These are phyloP conservation scores for Daldinia sp. DNA, from an alignment of 2,329 filamentous ascomycete species.

Conservation along the genomic window DNA sequence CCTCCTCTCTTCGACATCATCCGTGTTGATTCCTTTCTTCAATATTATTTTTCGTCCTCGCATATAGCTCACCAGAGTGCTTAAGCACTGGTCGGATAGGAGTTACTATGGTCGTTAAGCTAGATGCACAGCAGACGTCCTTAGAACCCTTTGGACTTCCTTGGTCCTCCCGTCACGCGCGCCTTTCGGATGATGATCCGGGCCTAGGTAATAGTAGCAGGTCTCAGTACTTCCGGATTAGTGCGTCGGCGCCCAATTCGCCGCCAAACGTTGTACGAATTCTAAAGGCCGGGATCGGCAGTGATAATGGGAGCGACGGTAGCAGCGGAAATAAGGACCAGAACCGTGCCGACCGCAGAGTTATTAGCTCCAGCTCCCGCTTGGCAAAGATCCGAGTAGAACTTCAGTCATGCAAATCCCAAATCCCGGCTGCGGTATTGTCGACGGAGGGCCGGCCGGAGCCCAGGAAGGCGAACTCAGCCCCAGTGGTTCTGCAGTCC, in stretches of 20 bases:
- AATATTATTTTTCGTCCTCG: background rate
- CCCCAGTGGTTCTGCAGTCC: slow-evolving; percentile 24
- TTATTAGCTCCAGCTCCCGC: background rate
- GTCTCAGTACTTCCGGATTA: slow-evolving; percentile 25
- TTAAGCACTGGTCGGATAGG: background rate
- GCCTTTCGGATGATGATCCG: slow-evolving; percentile 26
- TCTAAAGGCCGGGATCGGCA: slow-evolving; percentile 10
- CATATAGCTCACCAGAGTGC: background rate
- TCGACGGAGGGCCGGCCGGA: slow-evolving; percentile 9
- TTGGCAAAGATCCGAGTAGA: slow-evolving; percentile 29
- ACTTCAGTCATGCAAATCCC: slow-evolving; percentile 16
- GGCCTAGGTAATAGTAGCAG: slow-evolving; percentile 24
- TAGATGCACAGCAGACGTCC: slow-evolving; percentile 34
- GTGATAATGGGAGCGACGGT: background rate
- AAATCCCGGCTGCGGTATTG: background rate
- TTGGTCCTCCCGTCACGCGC: slow-evolving; percentile 24
- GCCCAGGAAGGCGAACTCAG: slow-evolving; percentile 29
- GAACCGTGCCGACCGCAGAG: background rate
- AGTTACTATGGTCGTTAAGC: slow-evolving; percentile 34
- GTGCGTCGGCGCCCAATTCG: slow-evolving; percentile 22
- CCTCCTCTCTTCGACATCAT: slow-evolving; percentile 8
- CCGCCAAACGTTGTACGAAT: slow-evolving; percentile 19
- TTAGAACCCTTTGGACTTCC: slow-evolving; percentile 35
- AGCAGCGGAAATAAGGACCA: background rate
- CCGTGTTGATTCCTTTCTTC: slow-evolving; percentile 4